Conservation (phyloP, 1,284 basidiomycete genomes). For the Schizophyllum amplum region DNA sequence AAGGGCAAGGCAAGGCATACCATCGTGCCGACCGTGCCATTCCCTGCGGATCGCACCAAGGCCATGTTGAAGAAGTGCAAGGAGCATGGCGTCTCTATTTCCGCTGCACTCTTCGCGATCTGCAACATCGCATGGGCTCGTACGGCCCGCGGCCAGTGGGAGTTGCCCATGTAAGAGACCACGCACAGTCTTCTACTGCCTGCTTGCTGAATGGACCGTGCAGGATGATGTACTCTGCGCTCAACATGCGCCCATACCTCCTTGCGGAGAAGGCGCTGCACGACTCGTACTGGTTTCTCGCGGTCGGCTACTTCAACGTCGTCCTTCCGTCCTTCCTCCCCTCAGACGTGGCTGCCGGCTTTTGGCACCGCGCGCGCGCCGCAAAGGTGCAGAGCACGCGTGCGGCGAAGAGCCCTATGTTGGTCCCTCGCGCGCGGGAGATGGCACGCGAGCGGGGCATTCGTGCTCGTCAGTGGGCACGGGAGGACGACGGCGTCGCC, state of each 20-base stretch:
- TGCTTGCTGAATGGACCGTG: neutral
- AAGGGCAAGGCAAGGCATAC: slow-evolving; percentile 44
- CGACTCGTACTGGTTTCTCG: slow-evolving; percentile 69
- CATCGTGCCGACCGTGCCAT: slow-evolving; percentile 55
- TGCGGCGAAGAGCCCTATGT: slow-evolving; percentile 54
- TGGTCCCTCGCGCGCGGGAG: slow-evolving; percentile 47
- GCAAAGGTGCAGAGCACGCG: slow-evolving; percentile 59
- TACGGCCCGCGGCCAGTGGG: slow-evolving; percentile 31
- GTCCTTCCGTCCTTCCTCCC: slow-evolving; percentile 65
- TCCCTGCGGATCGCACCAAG: slow-evolving; percentile 46
- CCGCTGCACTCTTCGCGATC: slow-evolving; percentile 66
- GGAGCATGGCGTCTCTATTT: slow-evolving; percentile 62
- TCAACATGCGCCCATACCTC: slow-evolving; percentile 64
- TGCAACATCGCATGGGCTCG: slow-evolving; percentile 68
- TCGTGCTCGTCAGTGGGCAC: slow-evolving; percentile 56
- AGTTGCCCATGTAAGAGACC: slow-evolving; percentile 45
- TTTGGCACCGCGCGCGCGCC: slow-evolving; percentile 68
- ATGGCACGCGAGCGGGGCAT: slow-evolving; percentile 58
- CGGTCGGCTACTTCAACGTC: slow-evolving; percentile 76
- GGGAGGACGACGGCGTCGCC: slow-evolving; percentile 50
- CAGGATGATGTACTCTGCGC: slow-evolving; percentile 74
- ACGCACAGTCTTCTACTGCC: neutral
- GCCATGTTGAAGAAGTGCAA: slow-evolving; percentile 61
- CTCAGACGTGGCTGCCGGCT: slow-evolving; percentile 30
- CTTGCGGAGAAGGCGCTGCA: slow-evolving; percentile 31